Evolutionary conservation across 2,329 filamentous ascomycete genomes (phyloP), one percentile per base, ranked within the genome.

Genomic region (Bipolaris cookei): DNA sequence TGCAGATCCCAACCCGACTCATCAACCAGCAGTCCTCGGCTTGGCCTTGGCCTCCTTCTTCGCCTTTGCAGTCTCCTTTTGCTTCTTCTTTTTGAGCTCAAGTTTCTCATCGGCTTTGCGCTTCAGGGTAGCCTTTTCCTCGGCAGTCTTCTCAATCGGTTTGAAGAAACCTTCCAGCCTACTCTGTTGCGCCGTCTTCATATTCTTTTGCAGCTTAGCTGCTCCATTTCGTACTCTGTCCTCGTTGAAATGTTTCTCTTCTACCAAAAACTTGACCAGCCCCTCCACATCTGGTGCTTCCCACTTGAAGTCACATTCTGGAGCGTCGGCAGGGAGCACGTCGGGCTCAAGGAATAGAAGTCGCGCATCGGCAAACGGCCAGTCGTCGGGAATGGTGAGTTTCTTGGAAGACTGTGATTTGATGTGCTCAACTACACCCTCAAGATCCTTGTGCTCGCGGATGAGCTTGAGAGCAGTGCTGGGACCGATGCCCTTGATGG

Each of bases 101-200:
- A 91, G 83, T 81, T 96, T 96, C 79, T 93, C 91, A 50, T 98
- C 94, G 35, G 95, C 84, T 82, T 98, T 99, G 66, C 95, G 86
- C 85, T 99, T 99, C 71, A 96, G 81, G 39, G 79, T 88, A 51
- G 89, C 89, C 79, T 94, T 90, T 80, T 99, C 88, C 63, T 88
- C 90, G 0, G 93, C 90, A 0, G 93, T 92, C 82, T 94, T 96
- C 59, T 92, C 90, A 14, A 96, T 80, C 1, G 91, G 88, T 81
- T 97, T 97, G 84, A 99, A 99, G 81, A 99, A 99, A 0, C 95
- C 95, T 74, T 98, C 94, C 1, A 99, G 81, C 20, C 95, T 86
- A 25, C 91, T 89, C 79, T 99, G 95, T 77, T 98, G 95, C 25
- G 89, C 89, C 46, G 85, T 90, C 84, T 97, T 97, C 64, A 96